Evolutionary conservation across 2,329 filamentous ascomycete species (phyloP).

Genomic region (Aplosporella prunicola): DNA sequence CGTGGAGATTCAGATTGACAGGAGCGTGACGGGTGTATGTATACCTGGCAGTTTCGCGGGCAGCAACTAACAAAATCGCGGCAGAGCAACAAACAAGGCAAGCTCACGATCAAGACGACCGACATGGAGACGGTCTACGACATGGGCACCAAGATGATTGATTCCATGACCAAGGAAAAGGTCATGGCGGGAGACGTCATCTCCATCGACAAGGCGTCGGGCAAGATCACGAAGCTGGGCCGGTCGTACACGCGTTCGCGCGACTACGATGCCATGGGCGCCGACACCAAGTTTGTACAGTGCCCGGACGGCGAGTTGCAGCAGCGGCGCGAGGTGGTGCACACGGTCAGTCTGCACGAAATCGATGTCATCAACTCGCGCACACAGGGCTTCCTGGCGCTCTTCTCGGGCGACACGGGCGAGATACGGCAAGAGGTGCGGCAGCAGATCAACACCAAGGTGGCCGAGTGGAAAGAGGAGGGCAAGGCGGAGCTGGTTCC

Average conservation of each 20-base stretch:
- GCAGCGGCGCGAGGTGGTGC: constrained; percentile 91
- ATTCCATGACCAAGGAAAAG: constrained; percentile 98
- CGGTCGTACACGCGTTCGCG: constrained; percentile 88
- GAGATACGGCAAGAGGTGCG: constrained; percentile 96
- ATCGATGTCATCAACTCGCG: constrained; percentile 99
- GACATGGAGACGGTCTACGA: constrained; percentile 99
- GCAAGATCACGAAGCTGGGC: constrained; percentile 95
- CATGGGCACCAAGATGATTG: constrained; percentile 99
- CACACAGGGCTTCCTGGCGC: constrained; percentile 93
- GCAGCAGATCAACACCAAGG: constrained; percentile 98
- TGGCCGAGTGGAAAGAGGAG: constrained; percentile 98
- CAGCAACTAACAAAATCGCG: not conserved
- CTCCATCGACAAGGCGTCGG: constrained; percentile 95
- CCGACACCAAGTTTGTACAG: constrained; percentile 95
- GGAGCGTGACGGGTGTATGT: constrained; percentile 79
- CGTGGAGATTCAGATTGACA: constrained; percentile 96
- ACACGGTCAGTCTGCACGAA: constrained; percentile 94
- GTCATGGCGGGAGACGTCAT: constrained; percentile 98
- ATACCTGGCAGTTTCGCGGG: too few species aligned
- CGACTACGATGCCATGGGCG: constrained; percentile 98
- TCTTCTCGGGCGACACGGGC: constrained; percentile 96
- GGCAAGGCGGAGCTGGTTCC: constrained; percentile 98
- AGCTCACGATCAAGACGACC: constrained; percentile 97
- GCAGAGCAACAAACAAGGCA: constrained; percentile 91
- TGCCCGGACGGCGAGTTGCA: constrained; percentile 96